Conservation (phyloP, 129 eudicot species). For the Escallonia herrerae region DNA sequence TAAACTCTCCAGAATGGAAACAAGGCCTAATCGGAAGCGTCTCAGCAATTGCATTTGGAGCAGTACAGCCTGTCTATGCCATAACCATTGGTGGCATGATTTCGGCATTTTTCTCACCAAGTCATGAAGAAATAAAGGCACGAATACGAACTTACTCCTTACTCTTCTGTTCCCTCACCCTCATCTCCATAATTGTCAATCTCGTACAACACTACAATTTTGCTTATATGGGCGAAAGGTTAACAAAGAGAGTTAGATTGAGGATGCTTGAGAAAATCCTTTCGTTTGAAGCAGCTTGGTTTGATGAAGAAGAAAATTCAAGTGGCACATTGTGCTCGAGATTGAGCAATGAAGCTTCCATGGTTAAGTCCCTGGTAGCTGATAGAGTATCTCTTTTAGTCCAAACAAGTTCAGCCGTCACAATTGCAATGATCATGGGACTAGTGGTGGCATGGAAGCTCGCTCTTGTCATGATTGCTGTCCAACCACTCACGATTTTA, state of each 20-base stretch:
- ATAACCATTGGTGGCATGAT: constrained; percentile 91
- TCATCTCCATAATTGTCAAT: constrained; percentile 57
- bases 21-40: constrained; percentile 77
- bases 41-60: constrained; percentile 67
- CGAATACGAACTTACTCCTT: constrained; percentile 53
- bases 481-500: constrained; percentile 77
- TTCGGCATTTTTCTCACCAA: constrained; percentile 58
- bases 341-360: constrained; percentile 71
- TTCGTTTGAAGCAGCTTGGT: constrained; percentile 86
- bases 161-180: constrained; percentile 53
- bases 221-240: constrained; percentile 79
- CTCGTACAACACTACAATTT: constrained; percentile 74
- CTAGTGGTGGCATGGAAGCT: constrained; percentile 81
- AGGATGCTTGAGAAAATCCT: constrained; percentile 66
- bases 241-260: constrained; percentile 64
- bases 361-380: constrained; percentile 92
- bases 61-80: constrained; percentile 81
- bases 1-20: constrained; percentile 81
- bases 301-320: constrained; percentile 75
- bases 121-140: constrained; percentile 63
- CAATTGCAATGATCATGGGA: constrained; percentile 74
- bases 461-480: constrained; percentile 90
- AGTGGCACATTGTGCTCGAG: constrained; percentile 74
- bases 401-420: constrained; percentile 72
- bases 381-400: constrained; percentile 72